Percentiles rank a stretch among this genome's conserved stretches.
Evolutionary conservation across 2,329 filamentous ascomycete species (phyloP).

Genomic region (Hypoxylon sp.): DNA sequence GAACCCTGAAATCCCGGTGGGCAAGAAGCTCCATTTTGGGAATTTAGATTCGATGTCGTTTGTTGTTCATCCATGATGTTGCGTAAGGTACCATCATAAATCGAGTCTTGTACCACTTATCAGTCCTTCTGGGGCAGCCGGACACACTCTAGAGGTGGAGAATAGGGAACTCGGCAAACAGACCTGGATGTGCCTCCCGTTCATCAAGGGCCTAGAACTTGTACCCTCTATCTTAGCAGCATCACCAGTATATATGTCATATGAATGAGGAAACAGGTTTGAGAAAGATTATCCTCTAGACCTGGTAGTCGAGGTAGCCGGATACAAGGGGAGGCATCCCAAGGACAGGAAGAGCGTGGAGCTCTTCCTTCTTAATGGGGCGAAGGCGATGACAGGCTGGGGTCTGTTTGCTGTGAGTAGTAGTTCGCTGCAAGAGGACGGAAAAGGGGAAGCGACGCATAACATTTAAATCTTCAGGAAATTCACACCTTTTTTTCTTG

Average conservation of each 20-base stretch:
- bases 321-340: conserved; percentile 23
- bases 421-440: not conserved
- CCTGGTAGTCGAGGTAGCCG: conserved; percentile 6
- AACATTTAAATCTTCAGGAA: not conserved
- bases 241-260: conserved; percentile 20
- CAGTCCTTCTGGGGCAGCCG: conserved; percentile 3
- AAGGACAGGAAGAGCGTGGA: conserved; percentile 12
- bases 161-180: conserved; percentile 17
- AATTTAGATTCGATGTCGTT: conserved; percentile 23
- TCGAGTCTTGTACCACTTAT: conserved; percentile 18
- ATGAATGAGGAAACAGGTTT: conserved; percentile 21
- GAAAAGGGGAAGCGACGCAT: not conserved
- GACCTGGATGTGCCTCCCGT: conserved; percentile 37
- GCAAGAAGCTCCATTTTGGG: conserved; percentile 23
- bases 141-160: conserved; percentile 18
- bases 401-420: conserved; percentile 6
- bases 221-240: conserved; percentile 5
- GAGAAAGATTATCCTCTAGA: conserved; percentile 37
- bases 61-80: conserved; percentile 33
- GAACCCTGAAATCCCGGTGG: conserved; percentile 18
- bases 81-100: conserved; percentile 28
- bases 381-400: conserved; percentile 26
- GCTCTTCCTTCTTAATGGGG: conserved; percentile 15
- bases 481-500: not conserved
- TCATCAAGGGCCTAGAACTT: conserved; percentile 18